phyloP scores from a whole-genome alignment of 371 early-diverging fungal genomes.

The Haplosporangium sp. region DNA sequence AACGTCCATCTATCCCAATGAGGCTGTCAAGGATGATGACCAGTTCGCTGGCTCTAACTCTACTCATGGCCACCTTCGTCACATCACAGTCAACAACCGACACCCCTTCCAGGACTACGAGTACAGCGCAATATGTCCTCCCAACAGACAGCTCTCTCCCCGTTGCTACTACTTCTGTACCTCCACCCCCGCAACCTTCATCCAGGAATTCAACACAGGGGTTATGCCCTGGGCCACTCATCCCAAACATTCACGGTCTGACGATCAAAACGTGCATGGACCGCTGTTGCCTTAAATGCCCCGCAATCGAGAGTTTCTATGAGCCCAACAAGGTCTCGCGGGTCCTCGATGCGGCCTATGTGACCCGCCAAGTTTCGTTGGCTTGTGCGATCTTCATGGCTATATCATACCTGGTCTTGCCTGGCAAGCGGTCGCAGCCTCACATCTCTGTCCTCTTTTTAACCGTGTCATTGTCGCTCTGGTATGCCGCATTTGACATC shows the following conservation, averaged over 20 bases:
- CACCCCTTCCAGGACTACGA: too few relatives aligned
- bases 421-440: conserved; percentile 60
- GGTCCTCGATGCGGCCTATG: conserved; percentile 30
- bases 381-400: conserved; percentile 54
- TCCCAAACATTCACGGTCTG: conserved; percentile 17
- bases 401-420: conserved; percentile 58
- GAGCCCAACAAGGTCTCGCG: conserved; percentile 31
- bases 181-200: not conserved
- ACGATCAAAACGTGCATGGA: not conserved
- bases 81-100: too few relatives aligned
- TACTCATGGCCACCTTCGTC: too few relatives aligned
- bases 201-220: not conserved
- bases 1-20: too few relatives aligned
- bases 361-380: conserved; percentile 52
- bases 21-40: too few relatives aligned
- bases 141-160: too few relatives aligned
- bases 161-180: too few relatives aligned
- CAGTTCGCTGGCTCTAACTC: too few relatives aligned
- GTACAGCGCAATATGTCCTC: too few relatives aligned
- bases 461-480: conserved; percentile 53
- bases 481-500: conserved; percentile 51
- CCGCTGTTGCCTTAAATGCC: conserved; percentile 39
- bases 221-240: conserved; percentile 26
- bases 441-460: conserved; percentile 63
- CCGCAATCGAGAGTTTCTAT: conserved; percentile 41